Evolutionary conservation across 805 yeast species (phyloP).

Genomic region (Tetrapisispora iriomotensis): DNA sequence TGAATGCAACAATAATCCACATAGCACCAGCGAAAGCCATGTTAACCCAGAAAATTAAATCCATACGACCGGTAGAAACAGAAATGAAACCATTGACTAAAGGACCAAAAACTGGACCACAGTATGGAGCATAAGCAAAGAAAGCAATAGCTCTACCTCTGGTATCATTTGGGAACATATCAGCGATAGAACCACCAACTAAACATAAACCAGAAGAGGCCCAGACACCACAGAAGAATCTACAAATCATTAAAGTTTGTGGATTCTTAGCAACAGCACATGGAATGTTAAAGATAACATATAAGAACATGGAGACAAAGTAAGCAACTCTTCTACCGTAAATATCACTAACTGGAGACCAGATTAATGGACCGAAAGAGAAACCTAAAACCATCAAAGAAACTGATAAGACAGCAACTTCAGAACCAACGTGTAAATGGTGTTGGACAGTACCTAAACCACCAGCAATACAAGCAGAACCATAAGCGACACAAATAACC

Average conservation of each 20-base stretch:
- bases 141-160: slow-evolving; percentile 87
- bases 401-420: slow-evolving; percentile 71
- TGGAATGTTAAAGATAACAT: slow-evolving; percentile 74
- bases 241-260: slow-evolving; percentile 68
- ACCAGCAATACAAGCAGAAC: slow-evolving; percentile 85
- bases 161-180: slow-evolving; percentile 69
- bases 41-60: slow-evolving; percentile 78
- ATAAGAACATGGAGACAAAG: slow-evolving; percentile 61
- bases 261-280: slow-evolving; percentile 78
- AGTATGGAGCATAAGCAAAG: slow-evolving; percentile 86
- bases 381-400: slow-evolving; percentile 87
- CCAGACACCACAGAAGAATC: slow-evolving; percentile 83
- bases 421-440: slow-evolving; percentile 58
- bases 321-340: slow-evolving; percentile 82
- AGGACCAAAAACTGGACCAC: slow-evolving; percentile 89
- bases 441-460: slow-evolving; percentile 62
- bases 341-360: slow-evolving; percentile 85
- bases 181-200: slow-evolving; percentile 89
- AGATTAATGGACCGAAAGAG: slow-evolving; percentile 73
- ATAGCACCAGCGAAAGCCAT: slow-evolving; percentile 84
- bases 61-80: slow-evolving; percentile 57
- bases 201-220: slow-evolving; percentile 73
- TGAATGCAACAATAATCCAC: slow-evolving; percentile 53
- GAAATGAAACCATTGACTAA: slow-evolving; percentile 79
- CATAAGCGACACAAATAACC: slow-evolving; percentile 87